Conservation (phyloP, 345 rosid species). For the Syzygium jambos region DNA sequence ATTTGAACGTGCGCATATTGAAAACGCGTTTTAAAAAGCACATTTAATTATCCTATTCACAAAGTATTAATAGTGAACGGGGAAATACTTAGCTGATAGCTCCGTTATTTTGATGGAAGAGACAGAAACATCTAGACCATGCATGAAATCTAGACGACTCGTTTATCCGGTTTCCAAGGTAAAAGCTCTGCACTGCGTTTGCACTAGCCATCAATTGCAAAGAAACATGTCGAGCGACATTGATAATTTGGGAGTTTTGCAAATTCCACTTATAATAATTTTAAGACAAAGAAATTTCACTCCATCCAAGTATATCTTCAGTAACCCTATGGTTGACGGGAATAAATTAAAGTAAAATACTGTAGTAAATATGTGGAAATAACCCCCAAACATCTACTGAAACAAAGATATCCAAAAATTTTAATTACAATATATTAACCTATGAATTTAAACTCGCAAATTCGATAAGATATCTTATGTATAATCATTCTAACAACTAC, state of each 20-base stretch:
- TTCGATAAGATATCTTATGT: background rate
- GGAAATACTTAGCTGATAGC: background rate
- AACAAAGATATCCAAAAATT: background rate
- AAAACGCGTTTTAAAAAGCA: background rate
- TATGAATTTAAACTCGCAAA: background rate
- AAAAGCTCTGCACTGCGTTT: background rate
- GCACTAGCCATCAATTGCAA: background rate
- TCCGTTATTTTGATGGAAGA: background rate
- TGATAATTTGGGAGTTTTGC: background rate
- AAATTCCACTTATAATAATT: background rate
- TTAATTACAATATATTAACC: background rate
- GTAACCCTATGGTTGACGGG: no score
- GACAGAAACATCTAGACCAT: rapidly evolving
- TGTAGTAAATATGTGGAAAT: background rate
- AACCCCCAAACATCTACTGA: background rate
- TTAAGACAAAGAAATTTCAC: background rate
- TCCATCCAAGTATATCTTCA: background rate
- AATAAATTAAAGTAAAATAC: background rate
- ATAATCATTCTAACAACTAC: background rate
- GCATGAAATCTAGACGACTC: background rate
- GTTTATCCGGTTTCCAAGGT: background rate
- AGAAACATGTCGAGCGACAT: background rate
- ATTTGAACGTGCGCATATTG: background rate
- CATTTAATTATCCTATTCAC: background rate
- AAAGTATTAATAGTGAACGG: background rate